Evolutionary conservation across 2,329 filamentous ascomycete species (phyloP).

Genomic region (Capronia americana): DNA sequence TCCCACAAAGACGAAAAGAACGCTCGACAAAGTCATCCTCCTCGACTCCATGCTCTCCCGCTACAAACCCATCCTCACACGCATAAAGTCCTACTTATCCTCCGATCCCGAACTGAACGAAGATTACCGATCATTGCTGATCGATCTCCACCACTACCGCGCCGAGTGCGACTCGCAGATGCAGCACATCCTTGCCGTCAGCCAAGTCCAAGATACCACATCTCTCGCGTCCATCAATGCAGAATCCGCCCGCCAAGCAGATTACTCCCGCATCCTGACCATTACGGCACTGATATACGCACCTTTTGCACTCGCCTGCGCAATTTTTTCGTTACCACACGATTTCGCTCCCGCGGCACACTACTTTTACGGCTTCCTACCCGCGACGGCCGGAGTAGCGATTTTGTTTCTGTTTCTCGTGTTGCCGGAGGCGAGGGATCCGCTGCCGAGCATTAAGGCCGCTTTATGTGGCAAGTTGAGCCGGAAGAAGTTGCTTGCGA

Average conservation of each 20-base stretch:
- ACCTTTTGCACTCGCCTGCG: slow-evolving; percentile 34
- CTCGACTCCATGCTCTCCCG: slow-evolving; percentile 36
- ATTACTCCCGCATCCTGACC: slow-evolving; percentile 36
- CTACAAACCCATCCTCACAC: slow-evolving; percentile 35
- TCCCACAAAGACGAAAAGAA: slow-evolving; percentile 27
- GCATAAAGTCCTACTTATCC: slow-evolving; percentile 32
- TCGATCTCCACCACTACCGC: slow-evolving; percentile 36
- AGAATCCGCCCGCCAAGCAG: slow-evolving; percentile 31
- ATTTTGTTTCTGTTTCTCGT: slow-evolving; percentile 35
- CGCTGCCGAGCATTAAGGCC: slow-evolving; percentile 30
- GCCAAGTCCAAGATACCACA: slow-evolving; percentile 30
- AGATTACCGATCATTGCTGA: slow-evolving; percentile 34
- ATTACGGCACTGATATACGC: slow-evolving; percentile 36
- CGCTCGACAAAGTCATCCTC: slow-evolving; percentile 31
- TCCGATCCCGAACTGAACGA: slow-evolving; percentile 30
- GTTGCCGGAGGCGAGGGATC: slow-evolving; percentile 33
- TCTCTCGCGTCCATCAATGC: slow-evolving; percentile 25
- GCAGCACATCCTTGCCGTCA: slow-evolving; percentile 36
- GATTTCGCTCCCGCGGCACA: slow-evolving; percentile 35
- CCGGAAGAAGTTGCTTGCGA: slow-evolving; percentile 31
- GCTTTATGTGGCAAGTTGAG: slow-evolving; percentile 32
- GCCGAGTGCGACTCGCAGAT: slow-evolving; percentile 35
- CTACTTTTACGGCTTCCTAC: slow-evolving; percentile 35
- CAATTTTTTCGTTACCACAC: slow-evolving; percentile 35
- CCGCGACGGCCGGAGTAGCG: slow-evolving; percentile 32